These are phyloP conservation scores for Colletotrichum sp. DNA, from an alignment of 2,329 filamentous ascomycete species.

Conservation along the genomic window DNA sequence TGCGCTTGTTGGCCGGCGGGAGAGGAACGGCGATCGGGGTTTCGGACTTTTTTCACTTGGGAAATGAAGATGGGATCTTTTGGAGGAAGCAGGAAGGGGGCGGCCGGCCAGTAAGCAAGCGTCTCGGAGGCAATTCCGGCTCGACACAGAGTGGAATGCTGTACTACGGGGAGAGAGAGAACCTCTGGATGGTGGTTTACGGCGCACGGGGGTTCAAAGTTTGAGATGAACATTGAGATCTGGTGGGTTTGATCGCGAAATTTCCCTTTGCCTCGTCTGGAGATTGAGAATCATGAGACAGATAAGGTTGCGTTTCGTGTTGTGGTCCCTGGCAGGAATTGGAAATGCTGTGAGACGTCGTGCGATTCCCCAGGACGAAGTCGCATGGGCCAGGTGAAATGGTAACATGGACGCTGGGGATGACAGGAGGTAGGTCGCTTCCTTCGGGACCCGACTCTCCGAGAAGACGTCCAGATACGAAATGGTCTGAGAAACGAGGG, in stretches of 20 bases:
- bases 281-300: not conserved
- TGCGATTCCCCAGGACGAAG: not conserved
- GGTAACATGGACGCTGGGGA: not conserved
- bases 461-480: not conserved
- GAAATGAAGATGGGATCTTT: not conserved
- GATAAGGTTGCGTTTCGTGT: not conserved
- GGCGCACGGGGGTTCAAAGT: not conserved
- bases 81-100: not conserved
- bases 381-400: not conserved
- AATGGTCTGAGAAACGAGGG: not conserved
- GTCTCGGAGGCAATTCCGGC: not conserved
- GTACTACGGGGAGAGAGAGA: not conserved
- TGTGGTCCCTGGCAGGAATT: not conserved
- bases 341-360: not conserved
- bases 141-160: not conserved
- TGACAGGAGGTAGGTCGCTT: not conserved
- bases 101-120: not conserved
- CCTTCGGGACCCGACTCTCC: not conserved
- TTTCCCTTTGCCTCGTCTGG: not conserved
- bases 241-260: not conserved
- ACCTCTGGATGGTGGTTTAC: not conserved
- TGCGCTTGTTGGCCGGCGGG: not conserved
- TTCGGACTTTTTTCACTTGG: not conserved
- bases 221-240: conserved; percentile 6
- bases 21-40: not conserved